These are phyloP conservation scores for Pestalotiopsis sp. DNA, from an alignment of 2,329 filamentous ascomycete species.

Conservation along the genomic window DNA sequence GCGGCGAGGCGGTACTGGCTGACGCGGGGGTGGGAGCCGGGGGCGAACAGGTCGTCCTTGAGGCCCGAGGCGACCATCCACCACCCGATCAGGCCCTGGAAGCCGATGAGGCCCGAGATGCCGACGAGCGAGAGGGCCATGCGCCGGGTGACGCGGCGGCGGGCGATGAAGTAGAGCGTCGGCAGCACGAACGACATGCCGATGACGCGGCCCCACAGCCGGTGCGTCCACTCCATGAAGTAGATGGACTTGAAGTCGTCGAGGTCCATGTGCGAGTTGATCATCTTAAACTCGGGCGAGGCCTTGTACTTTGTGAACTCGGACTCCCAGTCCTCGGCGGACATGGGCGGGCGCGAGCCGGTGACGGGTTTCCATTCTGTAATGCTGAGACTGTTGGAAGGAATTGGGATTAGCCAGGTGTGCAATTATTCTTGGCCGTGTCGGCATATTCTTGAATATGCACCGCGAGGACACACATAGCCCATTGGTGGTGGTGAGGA, in stretches of 20 bases:
- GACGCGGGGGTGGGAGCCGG: slow-evolving; percentile 87
- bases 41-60: slow-evolving; percentile 92
- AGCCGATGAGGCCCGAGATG: slow-evolving; percentile 87
- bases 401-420: background rate
- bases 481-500: no score
- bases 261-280: slow-evolving; percentile 92
- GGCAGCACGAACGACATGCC: slow-evolving; percentile 89
- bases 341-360: slow-evolving; percentile 83
- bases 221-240: slow-evolving; percentile 98
- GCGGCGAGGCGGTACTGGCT: slow-evolving; percentile 91
- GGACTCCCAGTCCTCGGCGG: slow-evolving; percentile 79
- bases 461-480: background rate
- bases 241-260: slow-evolving; percentile 98
- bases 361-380: slow-evolving; percentile 99
- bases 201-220: slow-evolving; percentile 90
- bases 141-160: slow-evolving; percentile 73
- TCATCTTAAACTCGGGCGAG: slow-evolving; percentile 87
- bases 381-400: slow-evolving; percentile 71
- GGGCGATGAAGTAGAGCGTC: slow-evolving; percentile 83
- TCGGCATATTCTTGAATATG: background rate
- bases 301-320: slow-evolving; percentile 92
- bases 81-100: slow-evolving; percentile 95
- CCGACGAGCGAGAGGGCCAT: slow-evolving; percentile 80
- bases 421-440: background rate
- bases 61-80: slow-evolving; percentile 99